Percentiles rank a stretch among this genome's conserved stretches.
These are phyloP conservation scores for Trametopsis cervina DNA, from an alignment of 768 basidiomycete species.

Conservation along the genomic window DNA sequence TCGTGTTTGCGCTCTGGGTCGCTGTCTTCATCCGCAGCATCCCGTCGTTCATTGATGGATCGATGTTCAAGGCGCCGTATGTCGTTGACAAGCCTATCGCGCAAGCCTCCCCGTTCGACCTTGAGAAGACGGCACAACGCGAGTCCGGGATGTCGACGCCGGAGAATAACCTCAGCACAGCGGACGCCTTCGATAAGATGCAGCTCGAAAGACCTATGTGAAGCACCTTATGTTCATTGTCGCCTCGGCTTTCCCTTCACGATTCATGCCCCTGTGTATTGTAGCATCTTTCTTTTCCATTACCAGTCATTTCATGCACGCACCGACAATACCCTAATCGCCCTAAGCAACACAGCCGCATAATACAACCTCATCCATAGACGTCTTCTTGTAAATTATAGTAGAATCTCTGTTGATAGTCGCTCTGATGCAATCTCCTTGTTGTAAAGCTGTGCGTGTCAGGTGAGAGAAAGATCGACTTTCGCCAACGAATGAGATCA, in stretches of 20 bases:
- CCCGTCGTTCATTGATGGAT: constrained; percentile 36
- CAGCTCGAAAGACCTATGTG: neutral
- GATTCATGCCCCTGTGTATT: neutral
- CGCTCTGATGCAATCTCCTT: too few relatives aligned
- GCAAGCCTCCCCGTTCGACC: constrained; percentile 6
- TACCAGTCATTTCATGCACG: too few relatives aligned
- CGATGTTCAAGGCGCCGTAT: constrained; percentile 21
- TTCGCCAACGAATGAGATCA: too few relatives aligned
- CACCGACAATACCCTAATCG: too few relatives aligned
- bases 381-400: too few relatives aligned
- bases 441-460: too few relatives aligned
- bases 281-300: neutral
- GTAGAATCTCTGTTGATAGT: too few relatives aligned
- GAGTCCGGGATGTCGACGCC: neutral
- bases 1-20: constrained; percentile 37
- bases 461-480: too few relatives aligned
- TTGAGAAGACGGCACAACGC: constrained; percentile 1
- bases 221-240: neutral
- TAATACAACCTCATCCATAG: too few relatives aligned
- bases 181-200: neutral
- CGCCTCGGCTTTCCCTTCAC: neutral
- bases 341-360: too few relatives aligned
- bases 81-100: constrained; percentile 9
- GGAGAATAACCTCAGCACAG: neutral
- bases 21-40: constrained; percentile 34